Conservation (phyloP, 257 asterid species). For the Osmanthus fragrans region DNA sequence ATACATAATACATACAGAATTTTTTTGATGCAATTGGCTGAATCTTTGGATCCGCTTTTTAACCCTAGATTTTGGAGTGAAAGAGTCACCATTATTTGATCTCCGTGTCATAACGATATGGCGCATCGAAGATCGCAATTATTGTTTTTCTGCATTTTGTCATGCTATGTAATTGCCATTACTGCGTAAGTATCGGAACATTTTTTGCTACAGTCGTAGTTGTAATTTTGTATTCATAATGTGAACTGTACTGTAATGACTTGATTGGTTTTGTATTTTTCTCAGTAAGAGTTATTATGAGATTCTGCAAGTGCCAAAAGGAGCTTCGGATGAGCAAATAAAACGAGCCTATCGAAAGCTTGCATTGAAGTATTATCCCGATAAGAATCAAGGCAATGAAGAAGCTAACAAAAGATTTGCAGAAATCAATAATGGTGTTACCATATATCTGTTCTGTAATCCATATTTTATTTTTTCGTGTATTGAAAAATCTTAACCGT, state of each 20-base stretch:
- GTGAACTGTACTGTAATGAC: not conserved
- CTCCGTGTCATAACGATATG: conserved; percentile 57
- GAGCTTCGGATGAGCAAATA: conserved; percentile 93
- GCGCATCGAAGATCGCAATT: conserved; percentile 67
- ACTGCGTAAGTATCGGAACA: conserved; percentile 64
- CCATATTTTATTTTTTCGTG: not conserved
- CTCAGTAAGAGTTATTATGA: conserved; percentile 87
- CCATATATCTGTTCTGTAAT: not conserved
- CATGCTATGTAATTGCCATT: conserved; percentile 54
- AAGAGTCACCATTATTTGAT: conserved; percentile 25
- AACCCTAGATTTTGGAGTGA: conserved; percentile 34
- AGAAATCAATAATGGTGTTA: conserved; percentile 85
- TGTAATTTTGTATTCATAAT: not conserved
- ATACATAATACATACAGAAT: not conserved
- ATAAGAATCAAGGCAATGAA: conserved; percentile 86
- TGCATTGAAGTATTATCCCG: conserved; percentile 92
- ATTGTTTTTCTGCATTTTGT: conserved; percentile 48
- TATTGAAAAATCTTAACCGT: conserved; percentile 20
- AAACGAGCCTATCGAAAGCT: conserved; percentile 90
- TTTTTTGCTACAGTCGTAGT: not conserved
- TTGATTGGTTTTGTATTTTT: not conserved
- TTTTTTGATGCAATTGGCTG: too few relatives aligned
- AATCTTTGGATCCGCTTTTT: conserved; percentile 29
- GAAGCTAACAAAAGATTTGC: conserved; percentile 93
- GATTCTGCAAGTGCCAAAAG: conserved; percentile 67